Evolutionary conservation across 306 rosid genomes (phyloP).

Genomic region (Coriaria nepalensis): DNA sequence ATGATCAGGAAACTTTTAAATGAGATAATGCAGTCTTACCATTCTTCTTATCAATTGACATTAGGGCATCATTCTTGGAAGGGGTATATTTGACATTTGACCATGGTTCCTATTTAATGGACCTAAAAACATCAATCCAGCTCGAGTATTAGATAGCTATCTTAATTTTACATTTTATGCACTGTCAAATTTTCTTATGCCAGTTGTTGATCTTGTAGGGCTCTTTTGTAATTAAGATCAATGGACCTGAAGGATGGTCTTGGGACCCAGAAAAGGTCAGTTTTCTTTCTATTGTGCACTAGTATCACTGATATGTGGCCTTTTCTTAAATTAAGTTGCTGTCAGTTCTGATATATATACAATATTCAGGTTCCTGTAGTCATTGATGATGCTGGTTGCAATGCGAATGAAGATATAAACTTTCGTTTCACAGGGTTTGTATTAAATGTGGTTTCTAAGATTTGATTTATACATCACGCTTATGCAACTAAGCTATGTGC

Average conservation of each 20-base stretch:
- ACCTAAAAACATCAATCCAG: too few species aligned
- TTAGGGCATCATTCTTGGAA: too few species aligned
- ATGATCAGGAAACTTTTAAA: too few species aligned
- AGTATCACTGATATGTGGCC: slow-evolving; percentile 3
- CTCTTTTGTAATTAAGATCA: slow-evolving; percentile 64
- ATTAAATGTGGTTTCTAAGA: neutral
- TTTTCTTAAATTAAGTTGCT: slow-evolving; percentile 10
- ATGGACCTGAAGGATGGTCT: slow-evolving; percentile 95
- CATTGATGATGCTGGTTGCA: slow-evolving; percentile 82
- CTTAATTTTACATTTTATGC: neutral
- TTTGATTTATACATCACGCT: slow-evolving; percentile 2
- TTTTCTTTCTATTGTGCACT: slow-evolving; percentile 4
- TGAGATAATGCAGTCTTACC: too few species aligned
- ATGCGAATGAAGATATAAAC: slow-evolving; percentile 82
- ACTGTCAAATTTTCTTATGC: slow-evolving; percentile 20
- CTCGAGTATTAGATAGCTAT: too few species aligned
- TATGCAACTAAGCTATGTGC: too few species aligned
- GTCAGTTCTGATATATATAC: slow-evolving; percentile 6
- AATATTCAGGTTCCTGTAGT: slow-evolving; percentile 58
- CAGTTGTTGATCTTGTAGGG: slow-evolving; percentile 54
- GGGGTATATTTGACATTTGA: too few species aligned
- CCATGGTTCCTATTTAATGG: too few species aligned
- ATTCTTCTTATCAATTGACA: too few species aligned
- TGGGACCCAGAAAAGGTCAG: slow-evolving; percentile 85
- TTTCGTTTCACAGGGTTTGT: slow-evolving; percentile 86